Evolutionary conservation across 345 rosid species (phyloP), one percentile per base, ranked within the genome.

Genomic region (Aegle marmelos): DNA sequence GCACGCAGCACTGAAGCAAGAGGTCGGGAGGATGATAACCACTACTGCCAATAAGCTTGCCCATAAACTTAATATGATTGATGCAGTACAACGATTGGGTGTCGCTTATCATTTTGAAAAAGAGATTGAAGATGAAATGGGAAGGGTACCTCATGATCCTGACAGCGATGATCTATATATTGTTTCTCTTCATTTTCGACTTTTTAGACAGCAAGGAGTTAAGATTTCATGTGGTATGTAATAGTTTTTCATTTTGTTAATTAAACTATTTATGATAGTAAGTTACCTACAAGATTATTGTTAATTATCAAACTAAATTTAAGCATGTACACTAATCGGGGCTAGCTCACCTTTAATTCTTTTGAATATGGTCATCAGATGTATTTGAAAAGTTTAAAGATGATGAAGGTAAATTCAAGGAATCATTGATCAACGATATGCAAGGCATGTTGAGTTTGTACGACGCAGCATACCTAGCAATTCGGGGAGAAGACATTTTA

Each of bases 41-140:
- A 11, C 50, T 11, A 45, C 50, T 45, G 50, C 50, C 14, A 13
- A 45, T 45, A 45, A 45, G 5, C 50, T 45, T 45, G 50, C 17
- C 50, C 50, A 3, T 11, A 45, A 45, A 45, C 50, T 45, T 3
- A 4, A 45, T 16, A 11, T 45, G 50, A 45, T 45, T 45, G 50
- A 45, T 45, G 4, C 50, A 45, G 50, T 3, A 45, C 50, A 45
- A 75, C 75, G 81, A 27, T 14, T 82, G 4, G 89, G 89, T 2
- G 73, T 79, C 4, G 59, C 71, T 10, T 84, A 84, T 34, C 81
- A 82, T 63, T 84, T 86, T 9, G 76, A 78, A 17, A 53, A 2
- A 24, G 84, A 80, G 58, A 82, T 84, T 2, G 82, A 80, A 19
- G 71, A 72, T 6, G 76, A 34, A 16, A 41, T 86, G 7, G 72